Percentiles rank a stretch among this genome's conserved stretches.
These are phyloP conservation scores for Carex scoparia DNA, from an alignment of 176 grass and related monocot species.

Conservation along the genomic window DNA sequence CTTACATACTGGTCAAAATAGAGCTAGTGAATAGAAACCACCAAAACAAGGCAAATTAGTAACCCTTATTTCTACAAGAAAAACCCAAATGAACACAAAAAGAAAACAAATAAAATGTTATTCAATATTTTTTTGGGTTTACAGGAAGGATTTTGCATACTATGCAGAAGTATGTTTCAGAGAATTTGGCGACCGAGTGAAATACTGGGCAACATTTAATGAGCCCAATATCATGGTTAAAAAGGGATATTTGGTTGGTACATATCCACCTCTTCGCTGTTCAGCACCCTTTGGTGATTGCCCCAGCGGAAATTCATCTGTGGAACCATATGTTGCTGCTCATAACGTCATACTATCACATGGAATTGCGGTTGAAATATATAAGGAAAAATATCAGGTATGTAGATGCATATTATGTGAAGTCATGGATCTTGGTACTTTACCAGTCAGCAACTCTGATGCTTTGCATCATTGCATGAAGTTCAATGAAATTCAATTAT, in stretches of 20 bases:
- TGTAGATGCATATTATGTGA: not conserved
- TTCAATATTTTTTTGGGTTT: not conserved
- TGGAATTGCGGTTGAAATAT: conserved; percentile 56
- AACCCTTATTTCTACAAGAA: not conserved
- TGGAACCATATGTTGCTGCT: conserved; percentile 50
- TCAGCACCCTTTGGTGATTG: conserved; percentile 47
- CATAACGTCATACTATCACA: conserved; percentile 60
- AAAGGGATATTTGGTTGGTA: conserved; percentile 38
- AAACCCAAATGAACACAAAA: not conserved
- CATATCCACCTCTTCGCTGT: conserved; percentile 44
- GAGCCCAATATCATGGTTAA: conserved; percentile 44
- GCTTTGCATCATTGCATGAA: not conserved
- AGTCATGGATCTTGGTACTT: not conserved
- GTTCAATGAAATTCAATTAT: not conserved
- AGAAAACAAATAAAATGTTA: not conserved
- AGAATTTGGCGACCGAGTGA: conserved; percentile 62
- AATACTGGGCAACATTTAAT: conserved; percentile 65
- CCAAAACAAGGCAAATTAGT: not conserved
- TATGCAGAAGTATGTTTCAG: conserved; percentile 59
- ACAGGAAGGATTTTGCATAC: conserved; percentile 47
- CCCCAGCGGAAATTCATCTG: conserved; percentile 27
- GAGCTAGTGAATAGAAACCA: not conserved
- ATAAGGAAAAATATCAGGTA: conserved; percentile 68
- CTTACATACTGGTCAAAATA: not conserved
- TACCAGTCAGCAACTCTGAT: not conserved